Evolutionary conservation across 2,329 filamentous ascomycete genomes (phyloP), one percentile per base, ranked within the genome.

Genomic region (Fusarium sp.): DNA sequence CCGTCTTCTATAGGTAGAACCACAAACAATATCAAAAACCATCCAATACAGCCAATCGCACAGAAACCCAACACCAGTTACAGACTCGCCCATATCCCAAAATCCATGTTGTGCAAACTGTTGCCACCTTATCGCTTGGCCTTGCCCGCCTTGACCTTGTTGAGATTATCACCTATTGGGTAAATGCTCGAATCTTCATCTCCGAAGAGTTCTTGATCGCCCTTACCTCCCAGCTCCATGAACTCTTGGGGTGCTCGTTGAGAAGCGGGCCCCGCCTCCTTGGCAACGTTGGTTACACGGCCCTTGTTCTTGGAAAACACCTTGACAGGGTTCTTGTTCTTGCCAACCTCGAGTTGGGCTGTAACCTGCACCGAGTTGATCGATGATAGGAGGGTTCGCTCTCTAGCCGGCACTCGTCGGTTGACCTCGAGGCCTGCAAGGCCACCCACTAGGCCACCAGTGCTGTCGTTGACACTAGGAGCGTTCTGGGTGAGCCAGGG

Each of bases 401-500:
- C 94, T 16, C 97, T 91, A 30, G 89, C 86, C 0, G 95, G 85
- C 73, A 95, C 97, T 74, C 96, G 92, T 77, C 93, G 93, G 30
- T 93, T 91, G 81, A 99, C 95, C 76, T 97, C 95, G 11, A 99
- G 88, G 13, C 90, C 89, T 27, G 91, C 91, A 76, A 99, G 90
- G 35, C 94, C 95, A n/a, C 94, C 94, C 0, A 97, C 95, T 25
- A 99, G 88, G 7, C 96, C 95, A 79, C 97, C 95, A 18, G 95
- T 98, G 83, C 95, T 98, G 84, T 98, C 96, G 71, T 92, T 92
- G 34, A 92, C 87, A 70, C 88, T 91, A 39, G 90, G 85, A 16
- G 81, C 73, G 45, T 84, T 89, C 72, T 91, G 88, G 1, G 91
- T 95, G 64, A 95, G 90, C 97, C 97, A 99, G 0, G 96, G 95